Evolutionary conservation across 352 stramenopile species (phyloP).

Genomic region (Globisporangium nunn): DNA sequence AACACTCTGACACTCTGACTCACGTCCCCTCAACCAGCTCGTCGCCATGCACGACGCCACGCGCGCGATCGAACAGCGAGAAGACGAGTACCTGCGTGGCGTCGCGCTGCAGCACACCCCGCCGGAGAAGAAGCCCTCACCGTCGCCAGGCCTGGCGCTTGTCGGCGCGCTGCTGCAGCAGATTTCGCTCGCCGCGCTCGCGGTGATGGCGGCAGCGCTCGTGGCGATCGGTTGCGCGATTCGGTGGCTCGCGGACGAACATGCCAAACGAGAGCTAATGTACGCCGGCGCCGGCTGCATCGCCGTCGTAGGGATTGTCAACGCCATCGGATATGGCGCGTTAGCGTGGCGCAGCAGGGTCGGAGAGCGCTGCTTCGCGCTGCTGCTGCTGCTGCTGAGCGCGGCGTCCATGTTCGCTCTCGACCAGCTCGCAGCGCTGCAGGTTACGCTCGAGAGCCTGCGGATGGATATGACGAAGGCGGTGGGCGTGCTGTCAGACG

Average conservation of each 20-base stretch:
- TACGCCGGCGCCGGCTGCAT: constrained; percentile 3
- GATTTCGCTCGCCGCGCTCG: constrained; percentile 16
- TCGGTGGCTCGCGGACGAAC: background rate
- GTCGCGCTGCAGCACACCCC: constrained; percentile 25
- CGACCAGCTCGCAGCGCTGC: constrained; percentile 22
- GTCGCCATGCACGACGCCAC: constrained; percentile 39
- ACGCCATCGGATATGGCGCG: constrained; percentile 17
- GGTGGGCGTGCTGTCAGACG: constrained; percentile 13
- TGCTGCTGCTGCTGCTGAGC: constrained; percentile 13
- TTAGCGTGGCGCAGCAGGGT: constrained; percentile 14
- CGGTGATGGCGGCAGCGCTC: constrained; percentile 15
- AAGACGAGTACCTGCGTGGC: constrained; percentile 42
- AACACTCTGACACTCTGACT: background rate
- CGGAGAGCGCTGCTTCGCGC: constrained; percentile 9
- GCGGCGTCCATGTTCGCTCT: constrained; percentile 12
- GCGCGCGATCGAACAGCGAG: constrained; percentile 29
- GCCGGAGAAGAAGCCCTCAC: constrained; percentile 10
- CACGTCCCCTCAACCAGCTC: constrained; percentile 18
- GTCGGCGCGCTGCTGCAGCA: constrained; percentile 18
- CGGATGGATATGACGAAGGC: constrained; percentile 4
- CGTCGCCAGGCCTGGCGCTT: constrained; percentile 15
- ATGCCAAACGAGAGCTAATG: constrained; percentile 7
- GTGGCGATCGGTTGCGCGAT: constrained; percentile 9
- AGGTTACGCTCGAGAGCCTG: constrained; percentile 27
- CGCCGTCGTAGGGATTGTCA: constrained; percentile 9